A percentile compares a stretch with the other conserved stretches of the same genome.
Evolutionary conservation across 148 eudicot genomes (phyloP).

Genomic region (Linanthus parryae): DNA sequence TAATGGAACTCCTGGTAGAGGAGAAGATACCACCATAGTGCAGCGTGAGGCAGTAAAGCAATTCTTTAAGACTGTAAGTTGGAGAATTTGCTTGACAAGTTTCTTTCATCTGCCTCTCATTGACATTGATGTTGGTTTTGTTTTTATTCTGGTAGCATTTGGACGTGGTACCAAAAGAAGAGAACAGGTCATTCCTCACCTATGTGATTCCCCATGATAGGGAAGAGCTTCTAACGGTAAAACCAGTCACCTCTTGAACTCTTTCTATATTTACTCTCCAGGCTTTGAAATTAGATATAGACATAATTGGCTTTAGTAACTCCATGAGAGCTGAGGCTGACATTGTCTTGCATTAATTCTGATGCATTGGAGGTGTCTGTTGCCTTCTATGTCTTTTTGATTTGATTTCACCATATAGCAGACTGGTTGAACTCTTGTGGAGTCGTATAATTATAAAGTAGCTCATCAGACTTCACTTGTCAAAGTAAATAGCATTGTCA

Average conservation of each 20-base stretch:
- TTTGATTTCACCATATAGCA: too few species aligned
- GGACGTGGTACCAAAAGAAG: conserved; percentile 67
- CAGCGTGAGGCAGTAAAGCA: conserved; percentile 50
- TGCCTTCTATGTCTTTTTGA: not conserved
- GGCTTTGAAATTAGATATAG: not conserved
- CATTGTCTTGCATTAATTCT: conserved; percentile 1
- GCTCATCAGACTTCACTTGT: too few species aligned
- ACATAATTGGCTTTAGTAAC: not conserved
- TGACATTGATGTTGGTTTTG: not conserved
- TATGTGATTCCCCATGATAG: conserved; percentile 64
- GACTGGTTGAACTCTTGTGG: too few species aligned
- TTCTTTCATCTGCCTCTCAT: not conserved
- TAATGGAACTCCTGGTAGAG: conserved; percentile 20
- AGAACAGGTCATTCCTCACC: conserved; percentile 64
- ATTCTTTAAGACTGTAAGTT: conserved; percentile 63
- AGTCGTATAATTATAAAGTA: too few species aligned
- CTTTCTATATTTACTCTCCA: not conserved
- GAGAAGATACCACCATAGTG: conserved; percentile 11
- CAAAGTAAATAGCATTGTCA: too few species aligned
- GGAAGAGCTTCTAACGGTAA: conserved; percentile 64
- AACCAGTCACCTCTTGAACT: conserved; percentile 1
- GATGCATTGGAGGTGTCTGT: not conserved
- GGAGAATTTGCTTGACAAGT: not conserved
- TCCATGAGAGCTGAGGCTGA: not conserved
- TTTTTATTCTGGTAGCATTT: conserved; percentile 39